phyloP scores from a whole-genome alignment of 139 green algal genomes.

The Zygnema circumcarinatum region DNA sequence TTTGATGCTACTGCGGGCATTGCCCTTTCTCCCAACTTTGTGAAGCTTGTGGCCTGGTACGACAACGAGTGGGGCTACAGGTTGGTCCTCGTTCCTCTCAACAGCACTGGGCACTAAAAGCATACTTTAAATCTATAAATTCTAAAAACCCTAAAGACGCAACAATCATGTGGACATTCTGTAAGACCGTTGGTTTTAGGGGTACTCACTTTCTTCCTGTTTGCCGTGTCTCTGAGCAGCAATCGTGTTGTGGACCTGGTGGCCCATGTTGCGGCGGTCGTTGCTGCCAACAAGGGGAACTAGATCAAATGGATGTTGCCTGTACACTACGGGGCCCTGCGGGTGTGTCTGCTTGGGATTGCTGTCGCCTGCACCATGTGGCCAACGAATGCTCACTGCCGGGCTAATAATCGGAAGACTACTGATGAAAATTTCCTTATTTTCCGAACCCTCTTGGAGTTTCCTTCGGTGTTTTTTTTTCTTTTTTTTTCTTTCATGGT shows the following conservation, averaged over 20 bases:
- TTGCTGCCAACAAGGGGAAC: slow-evolving; percentile 48
- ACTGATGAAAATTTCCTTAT: background rate
- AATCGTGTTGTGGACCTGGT: slow-evolving; percentile 52
- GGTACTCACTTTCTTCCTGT: background rate
- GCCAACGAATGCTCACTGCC: no score
- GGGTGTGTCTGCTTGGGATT: background rate
- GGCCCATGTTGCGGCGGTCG: slow-evolving; percentile 42
- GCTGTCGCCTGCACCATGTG: background rate
- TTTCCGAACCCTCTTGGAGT: no score
- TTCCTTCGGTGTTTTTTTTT: no score
- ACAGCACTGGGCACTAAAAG: background rate
- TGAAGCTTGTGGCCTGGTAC: slow-evolving; percentile 96
- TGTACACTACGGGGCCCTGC: background rate
- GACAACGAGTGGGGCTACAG: slow-evolving; percentile 92
- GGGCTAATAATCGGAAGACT: background rate
- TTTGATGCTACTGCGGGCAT: slow-evolving; percentile 59
- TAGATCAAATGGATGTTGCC: slow-evolving; percentile 7
- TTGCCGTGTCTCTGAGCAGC: slow-evolving; percentile 18
- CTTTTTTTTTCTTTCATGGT: no score
- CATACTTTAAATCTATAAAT: background rate
- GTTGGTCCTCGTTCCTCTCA: background rate
- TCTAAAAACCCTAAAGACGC: background rate
- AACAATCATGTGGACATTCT: no score
- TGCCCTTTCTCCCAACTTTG: slow-evolving; percentile 78
- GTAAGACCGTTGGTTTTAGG: no score